Percentiles rank a stretch among this genome's conserved stretches.
Conservation (phyloP, 768 basidiomycete species). For the Amanita fuliginea region DNA sequence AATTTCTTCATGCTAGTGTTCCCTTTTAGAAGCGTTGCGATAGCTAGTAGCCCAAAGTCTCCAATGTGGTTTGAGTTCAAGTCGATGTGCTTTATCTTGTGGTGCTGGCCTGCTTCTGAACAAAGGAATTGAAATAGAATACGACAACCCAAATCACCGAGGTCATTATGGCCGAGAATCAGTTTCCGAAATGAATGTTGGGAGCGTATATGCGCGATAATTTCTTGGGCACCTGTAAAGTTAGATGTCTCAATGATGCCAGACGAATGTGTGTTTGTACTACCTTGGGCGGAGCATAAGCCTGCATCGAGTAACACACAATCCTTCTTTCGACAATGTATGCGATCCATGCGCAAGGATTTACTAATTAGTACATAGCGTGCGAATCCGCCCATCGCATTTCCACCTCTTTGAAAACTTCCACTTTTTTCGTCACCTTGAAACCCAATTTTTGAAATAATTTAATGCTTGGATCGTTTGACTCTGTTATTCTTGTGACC, state of each 20-base stretch:
- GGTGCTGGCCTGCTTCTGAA: constrained; percentile 33
- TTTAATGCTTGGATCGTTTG: constrained; percentile 56
- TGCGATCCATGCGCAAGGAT: background rate
- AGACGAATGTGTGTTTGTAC: constrained; percentile 2
- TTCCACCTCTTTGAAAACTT: constrained; percentile 79
- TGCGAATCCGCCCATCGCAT: constrained; percentile 36
- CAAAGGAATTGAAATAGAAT: constrained; percentile 42
- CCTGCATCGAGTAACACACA: constrained; percentile 18
- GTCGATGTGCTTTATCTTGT: constrained; percentile 41
- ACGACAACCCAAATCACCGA: constrained; percentile 47
- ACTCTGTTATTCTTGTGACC: constrained; percentile 59
- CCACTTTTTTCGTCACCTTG: constrained; percentile 47
- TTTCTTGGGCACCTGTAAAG: constrained; percentile 34
- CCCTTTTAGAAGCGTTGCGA: constrained; percentile 36
- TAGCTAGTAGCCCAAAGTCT: constrained; percentile 41
- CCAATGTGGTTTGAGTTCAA: constrained; percentile 49
- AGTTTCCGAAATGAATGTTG: constrained; percentile 41
- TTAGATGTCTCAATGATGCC: background rate
- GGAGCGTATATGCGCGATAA: constrained; percentile 34
- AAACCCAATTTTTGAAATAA: constrained; percentile 79
- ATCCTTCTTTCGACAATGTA: constrained; percentile 1
- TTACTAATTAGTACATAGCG: no score
- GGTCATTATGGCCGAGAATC: constrained; percentile 41
- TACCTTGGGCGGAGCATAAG: constrained; percentile 17
- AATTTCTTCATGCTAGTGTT: constrained; percentile 37